Evolutionary conservation across 352 stramenopile species (phyloP).

Genomic region (Phytophthora boehmeriae): DNA sequence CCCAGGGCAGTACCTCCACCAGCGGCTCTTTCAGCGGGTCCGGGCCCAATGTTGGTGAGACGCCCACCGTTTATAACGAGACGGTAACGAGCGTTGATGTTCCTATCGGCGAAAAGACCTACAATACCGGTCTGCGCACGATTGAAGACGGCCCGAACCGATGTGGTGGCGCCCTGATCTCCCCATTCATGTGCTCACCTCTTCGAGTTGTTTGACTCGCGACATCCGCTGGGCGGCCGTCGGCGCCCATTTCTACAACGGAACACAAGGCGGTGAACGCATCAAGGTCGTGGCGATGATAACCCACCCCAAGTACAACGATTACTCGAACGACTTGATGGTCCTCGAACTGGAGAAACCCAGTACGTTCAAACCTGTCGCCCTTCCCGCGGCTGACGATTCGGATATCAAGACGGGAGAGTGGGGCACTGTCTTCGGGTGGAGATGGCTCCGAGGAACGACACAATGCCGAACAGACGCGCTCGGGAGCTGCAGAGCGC

Average conservation of each 20-base stretch:
- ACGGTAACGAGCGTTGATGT: constrained; percentile 8
- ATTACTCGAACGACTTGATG: constrained; percentile 28
- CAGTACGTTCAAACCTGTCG: constrained; percentile 35
- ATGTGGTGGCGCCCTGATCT: constrained; percentile 9
- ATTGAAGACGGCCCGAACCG: constrained; percentile 1
- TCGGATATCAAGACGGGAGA: constrained; percentile 26
- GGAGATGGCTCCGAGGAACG: constrained; percentile 15
- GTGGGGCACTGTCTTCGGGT: constrained; percentile 30
- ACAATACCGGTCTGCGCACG: constrained; percentile 18
- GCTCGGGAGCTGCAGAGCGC: constrained; percentile 28
- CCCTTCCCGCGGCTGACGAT: constrained; percentile 24
- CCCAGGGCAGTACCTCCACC: too few relatives aligned
- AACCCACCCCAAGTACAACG: not conserved
- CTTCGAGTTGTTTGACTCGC: constrained; percentile 5
- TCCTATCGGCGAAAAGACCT: constrained; percentile 34
- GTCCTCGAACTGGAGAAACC: constrained; percentile 47
- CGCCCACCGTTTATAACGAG: too few relatives aligned
- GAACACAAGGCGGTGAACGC: constrained; percentile 13
- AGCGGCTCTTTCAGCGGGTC: too few relatives aligned
- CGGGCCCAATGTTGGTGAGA: too few relatives aligned
- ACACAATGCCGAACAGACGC: constrained; percentile 5
- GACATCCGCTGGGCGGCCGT: constrained; percentile 10
- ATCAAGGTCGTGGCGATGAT: constrained; percentile 8
- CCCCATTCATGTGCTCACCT: constrained; percentile 10
- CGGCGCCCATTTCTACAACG: constrained; percentile 8